Base-by-base conservation (phyloP, 768 basidiomycete genomes). In the Podaxis sp. region DNA sequence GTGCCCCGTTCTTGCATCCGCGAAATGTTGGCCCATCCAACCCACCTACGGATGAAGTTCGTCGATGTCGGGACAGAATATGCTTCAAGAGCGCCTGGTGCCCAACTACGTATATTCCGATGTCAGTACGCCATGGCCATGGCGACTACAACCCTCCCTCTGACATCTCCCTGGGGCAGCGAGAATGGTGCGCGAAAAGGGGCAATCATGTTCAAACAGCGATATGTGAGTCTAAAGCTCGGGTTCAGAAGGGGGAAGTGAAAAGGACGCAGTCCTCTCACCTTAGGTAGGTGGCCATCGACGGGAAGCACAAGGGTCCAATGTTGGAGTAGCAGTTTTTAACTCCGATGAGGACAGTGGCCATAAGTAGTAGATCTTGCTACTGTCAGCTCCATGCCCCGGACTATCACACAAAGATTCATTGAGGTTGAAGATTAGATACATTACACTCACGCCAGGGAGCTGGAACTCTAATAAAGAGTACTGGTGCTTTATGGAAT, bases 341-440 rank as follows among this genome's bases (percentile, higher is more conserved):
- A 24, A 28, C n/a, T n/a, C n/a, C 44, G 60, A 72, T n/a, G 17
- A 4, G 17, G 12, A n/a, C 11, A 12, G 4, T n/a, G 40, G 15
- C 40, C 6, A 41, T 17, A n/a, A 33, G 33, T 8, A 8, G 15
- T 17, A n/a, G 40, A 41, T n/a, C 17, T n/a, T 41, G 15, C 6
- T 5, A 2, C 4, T 3, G 40, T 12, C 40, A 41, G 40, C 12
- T 41, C 12, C 40, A 15, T 8, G 33, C 33, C 7, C 33, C 10
- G 33, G 2, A 10, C 13, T 17, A 41, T 13, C 1, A 41, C 17
- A 1, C 17, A 4, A 41, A 41, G 17, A 41, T 41, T 12, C 17
- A 17, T 41, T 41, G 40, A 12, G n/a, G 5, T 12, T 17, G 17
- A 41, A 41, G n/a, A n/a, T 41, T 17, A 13, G 40, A 30, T 7